Evolutionary conservation across 148 eudicot species (phyloP).

Genomic region (Pharnaceum exiguum): DNA sequence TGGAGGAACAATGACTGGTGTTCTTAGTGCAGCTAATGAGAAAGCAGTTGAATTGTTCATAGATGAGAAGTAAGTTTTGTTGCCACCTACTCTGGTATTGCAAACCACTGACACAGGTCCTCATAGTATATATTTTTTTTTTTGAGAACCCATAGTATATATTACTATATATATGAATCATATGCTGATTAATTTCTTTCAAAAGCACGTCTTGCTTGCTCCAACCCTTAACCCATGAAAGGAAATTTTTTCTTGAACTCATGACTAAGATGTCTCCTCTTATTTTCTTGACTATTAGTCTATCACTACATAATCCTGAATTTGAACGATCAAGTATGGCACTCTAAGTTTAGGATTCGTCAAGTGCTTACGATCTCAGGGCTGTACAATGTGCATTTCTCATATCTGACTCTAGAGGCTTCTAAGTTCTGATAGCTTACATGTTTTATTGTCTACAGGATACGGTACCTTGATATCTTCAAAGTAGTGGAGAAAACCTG

Average conservation of each 20-base stretch:
- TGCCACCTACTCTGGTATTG: background rate
- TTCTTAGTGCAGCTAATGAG: slow-evolving; percentile 83
- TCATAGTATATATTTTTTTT: too few relatives aligned
- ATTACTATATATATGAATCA: too few relatives aligned
- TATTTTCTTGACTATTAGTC: too few relatives aligned
- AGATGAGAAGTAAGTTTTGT: slow-evolving; percentile 48
- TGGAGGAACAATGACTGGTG: slow-evolving; percentile 83
- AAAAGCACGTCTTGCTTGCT: too few relatives aligned
- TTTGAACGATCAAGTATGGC: too few relatives aligned
- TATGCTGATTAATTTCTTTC: too few relatives aligned
- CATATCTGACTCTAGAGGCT: too few relatives aligned
- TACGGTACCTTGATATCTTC: slow-evolving; percentile 70
- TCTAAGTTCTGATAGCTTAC: background rate
- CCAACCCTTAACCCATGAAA: too few relatives aligned
- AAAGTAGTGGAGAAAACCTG: slow-evolving; percentile 73
- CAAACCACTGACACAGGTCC: background rate
- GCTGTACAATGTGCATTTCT: background rate
- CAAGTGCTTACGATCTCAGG: background rate
- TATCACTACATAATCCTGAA: too few relatives aligned
- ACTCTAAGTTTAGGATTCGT: too few relatives aligned
- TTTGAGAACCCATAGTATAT: too few relatives aligned
- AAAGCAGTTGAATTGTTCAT: slow-evolving; percentile 86
- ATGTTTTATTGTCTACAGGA: slow-evolving; percentile 34
- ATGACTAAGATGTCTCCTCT: background rate
- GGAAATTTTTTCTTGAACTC: too few relatives aligned